Evolutionary conservation across 2,329 filamentous ascomycete genomes (phyloP), one percentile per base, ranked within the genome.

Genomic region (Cladorrhinum sp.): DNA sequence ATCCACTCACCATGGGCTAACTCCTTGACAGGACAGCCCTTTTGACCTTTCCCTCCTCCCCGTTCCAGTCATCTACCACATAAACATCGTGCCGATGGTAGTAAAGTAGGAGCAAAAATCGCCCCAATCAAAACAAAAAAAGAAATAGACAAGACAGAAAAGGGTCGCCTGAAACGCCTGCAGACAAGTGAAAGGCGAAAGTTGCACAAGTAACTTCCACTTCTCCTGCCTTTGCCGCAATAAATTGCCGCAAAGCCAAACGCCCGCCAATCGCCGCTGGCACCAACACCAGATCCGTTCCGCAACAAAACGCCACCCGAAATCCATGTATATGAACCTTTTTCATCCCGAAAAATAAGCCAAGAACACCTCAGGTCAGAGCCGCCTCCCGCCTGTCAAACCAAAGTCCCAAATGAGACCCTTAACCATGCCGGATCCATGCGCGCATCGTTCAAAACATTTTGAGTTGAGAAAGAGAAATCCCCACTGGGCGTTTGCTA

Each of bases 291-390:
- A 18, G 3, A 20, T 5, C 8, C 16, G 16, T 7, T 2, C 41
- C n/a, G n/a, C 20, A 20, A 24, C 18, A 10, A 49, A 48, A 32
- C 23, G 18, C 22, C 38, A n/a, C 24, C 53, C 38, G 23, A 56
- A 48, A 36, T 22, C 23, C 23, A 27, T 56, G 53, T 55, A 55
- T 56, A 49, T 56, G 32, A 56, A 49, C 53, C 53, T 45, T 56
- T 38, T 56, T 23, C 32, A 22, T 38, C 53, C 49, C 24, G 20
- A 27, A 23, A 45, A 18, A 23, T 25, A 25, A 18, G 23, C 52
- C 32, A 20, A 48, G 23, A 25, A 55, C 36, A n/a, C 29, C 52
- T n/a, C 52, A 25, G 5, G 23, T 16, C 36, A 48, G 29, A 41
- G 36, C 36, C 16, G 16, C 36, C 16, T 41, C 36, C 36, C 52